Percentiles rank a stretch among this genome's conserved stretches.
These are phyloP conservation scores for Trichoderma sp. DNA, from an alignment of 2,329 filamentous ascomycete genomes.

Conservation along the genomic window DNA sequence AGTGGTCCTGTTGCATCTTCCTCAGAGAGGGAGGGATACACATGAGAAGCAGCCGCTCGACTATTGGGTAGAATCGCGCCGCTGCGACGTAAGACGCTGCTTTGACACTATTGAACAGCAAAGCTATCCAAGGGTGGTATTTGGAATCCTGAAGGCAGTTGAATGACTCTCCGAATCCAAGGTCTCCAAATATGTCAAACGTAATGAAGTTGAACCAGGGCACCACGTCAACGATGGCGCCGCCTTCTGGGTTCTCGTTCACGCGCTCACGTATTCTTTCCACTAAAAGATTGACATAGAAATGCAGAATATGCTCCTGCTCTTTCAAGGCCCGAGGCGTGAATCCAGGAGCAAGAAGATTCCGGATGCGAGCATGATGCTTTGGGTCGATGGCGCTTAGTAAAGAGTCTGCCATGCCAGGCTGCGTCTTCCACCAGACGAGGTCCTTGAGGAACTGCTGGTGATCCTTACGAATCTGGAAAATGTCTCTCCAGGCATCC, in stretches of 20 bases:
- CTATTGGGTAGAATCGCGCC: constrained; percentile 8
- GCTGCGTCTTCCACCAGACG: constrained; percentile 29
- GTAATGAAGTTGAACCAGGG: constrained; percentile 31
- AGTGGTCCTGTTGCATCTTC: background rate
- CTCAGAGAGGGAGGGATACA: background rate
- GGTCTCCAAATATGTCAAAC: constrained; percentile 29
- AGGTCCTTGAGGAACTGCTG: constrained; percentile 29
- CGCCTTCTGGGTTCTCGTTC: constrained; percentile 14
- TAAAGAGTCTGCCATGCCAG: constrained; percentile 24
- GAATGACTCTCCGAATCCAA: constrained; percentile 24
- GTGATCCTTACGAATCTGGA: background rate
- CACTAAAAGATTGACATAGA: constrained; percentile 29
- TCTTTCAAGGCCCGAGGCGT: constrained; percentile 25
- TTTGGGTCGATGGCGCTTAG: constrained; percentile 30
- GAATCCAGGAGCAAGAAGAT: constrained; percentile 1
- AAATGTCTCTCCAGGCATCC: constrained; percentile 5
- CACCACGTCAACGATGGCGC: constrained; percentile 20
- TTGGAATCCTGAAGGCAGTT: constrained; percentile 17
- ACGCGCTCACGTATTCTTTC: constrained; percentile 22
- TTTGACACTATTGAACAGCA: constrained; percentile 19
- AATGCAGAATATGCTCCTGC: constrained; percentile 30
- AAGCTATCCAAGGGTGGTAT: constrained; percentile 21
- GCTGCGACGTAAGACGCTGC: constrained; percentile 6
- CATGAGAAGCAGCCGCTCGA: constrained; percentile 6
- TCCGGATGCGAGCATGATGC: constrained; percentile 24